Base-by-base conservation (phyloP, 257 asterid species). In the Mentha longifolia region DNA sequence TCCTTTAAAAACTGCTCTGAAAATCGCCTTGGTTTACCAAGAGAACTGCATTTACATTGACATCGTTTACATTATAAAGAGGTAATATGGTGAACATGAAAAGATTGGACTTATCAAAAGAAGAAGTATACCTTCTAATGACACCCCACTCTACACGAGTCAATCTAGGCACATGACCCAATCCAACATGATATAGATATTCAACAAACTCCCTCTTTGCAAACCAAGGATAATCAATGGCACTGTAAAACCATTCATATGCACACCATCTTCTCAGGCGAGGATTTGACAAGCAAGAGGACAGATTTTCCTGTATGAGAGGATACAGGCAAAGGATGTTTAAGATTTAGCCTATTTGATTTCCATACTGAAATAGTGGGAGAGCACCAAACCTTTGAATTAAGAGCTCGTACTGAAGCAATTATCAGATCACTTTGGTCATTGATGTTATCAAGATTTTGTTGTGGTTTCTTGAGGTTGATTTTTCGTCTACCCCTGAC, bases 191-290 rank as follows among this genome's bases (percentile, higher is more conserved):
- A 82, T 76, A 58, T 74, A 90, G 80, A 82, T 91, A 91, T 73
- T 93, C 97, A 77, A 88, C 97, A 71, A 93, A 93, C 88, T 91
- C 98, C 72, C 81, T 80, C 81, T 89, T 89, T 11, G 94, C 92
- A 81, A 89, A 93, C 98, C 97, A 93, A 37, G 98, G 98, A 79
- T 82, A 89, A 85, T 93, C 98, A 75, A 93, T 89, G 61, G 98
- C 95, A 78, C 97, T 93, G 80, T 93, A 91, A 75, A 93, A 91
- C 97, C 97, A 93, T 77, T 93, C 98, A 62, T 79, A 89, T 47
- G 81, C 80, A 67, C 98, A 93, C 97, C 97, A 91, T 83, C 89
- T 87, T 73, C 95, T 82, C 56, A 89, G 75, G 50, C 42, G 86
- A 30, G 70, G 87, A 85, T 85, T 85, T 46, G 83, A 80, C 65